A percentile compares a stretch with the other conserved stretches of the same genome.
Evolutionary conservation across 345 rosid species (phyloP).

Genomic region (Citrus cavaleriei): DNA sequence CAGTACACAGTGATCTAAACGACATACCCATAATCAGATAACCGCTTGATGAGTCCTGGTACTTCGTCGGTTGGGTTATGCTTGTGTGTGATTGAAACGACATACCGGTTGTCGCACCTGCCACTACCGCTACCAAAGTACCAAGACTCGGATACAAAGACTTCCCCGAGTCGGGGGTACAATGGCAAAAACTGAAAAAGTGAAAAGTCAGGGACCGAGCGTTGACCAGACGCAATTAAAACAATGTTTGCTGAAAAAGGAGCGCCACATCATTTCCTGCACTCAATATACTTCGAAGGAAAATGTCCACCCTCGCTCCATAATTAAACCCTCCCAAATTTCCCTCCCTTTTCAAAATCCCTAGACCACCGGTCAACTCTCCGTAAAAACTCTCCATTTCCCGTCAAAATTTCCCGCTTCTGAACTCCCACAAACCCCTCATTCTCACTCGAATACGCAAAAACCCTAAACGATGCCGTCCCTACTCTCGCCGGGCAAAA

Average conservation of each 20-base stretch:
- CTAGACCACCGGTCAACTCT: conserved; percentile 3
- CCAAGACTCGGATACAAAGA: not conserved
- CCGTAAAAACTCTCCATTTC: not conserved
- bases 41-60: no score
- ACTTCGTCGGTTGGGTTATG: no score
- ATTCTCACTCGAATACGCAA: not conserved
- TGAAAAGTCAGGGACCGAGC: not conserved
- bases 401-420: not conserved
- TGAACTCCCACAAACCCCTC: conserved; percentile 5
- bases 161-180: not conserved
- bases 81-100: no score
- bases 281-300: no score
- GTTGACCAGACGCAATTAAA: not conserved
- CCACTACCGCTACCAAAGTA: no score
- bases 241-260: not conserved
- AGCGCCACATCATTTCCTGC: conserved; percentile 2
- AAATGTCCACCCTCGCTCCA: not conserved
- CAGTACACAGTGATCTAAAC: no score
- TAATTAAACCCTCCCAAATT: not conserved
- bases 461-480: conserved; percentile 56
- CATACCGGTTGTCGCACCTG: no score
- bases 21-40: no score
- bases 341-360: conserved; percentile 20
- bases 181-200: no score
- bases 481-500: conserved; percentile 62